phyloP scores from a whole-genome alignment of 495 filamentous ascomycete species.

The Aspergillus conjunctus region DNA sequence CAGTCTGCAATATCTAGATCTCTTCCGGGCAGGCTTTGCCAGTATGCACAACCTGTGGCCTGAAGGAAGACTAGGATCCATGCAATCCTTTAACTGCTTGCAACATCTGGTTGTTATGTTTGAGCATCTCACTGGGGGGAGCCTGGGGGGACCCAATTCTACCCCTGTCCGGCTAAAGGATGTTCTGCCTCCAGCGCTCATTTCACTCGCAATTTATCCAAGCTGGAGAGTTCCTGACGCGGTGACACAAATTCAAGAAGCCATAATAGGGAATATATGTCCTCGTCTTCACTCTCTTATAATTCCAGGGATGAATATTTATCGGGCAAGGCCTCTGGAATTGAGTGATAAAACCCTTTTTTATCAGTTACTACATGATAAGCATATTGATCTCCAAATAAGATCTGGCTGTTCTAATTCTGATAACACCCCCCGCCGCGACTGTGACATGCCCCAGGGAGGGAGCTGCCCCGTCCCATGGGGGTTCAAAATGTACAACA shows the following conservation, averaged over 20 bases:
- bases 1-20: slow-evolving; percentile 1
- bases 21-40: background rate
- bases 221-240: background rate
- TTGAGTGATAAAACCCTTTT: background rate
- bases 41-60: background rate
- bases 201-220: background rate
- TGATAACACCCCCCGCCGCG: background rate
- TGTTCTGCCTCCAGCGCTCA: background rate
- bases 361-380: background rate
- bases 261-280: background rate
- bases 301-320: background rate
- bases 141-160: background rate
- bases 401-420: background rate
- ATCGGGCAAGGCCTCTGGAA: background rate
- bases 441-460: background rate
- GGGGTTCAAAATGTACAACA: background rate
- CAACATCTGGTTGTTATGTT: background rate
- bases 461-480: background rate
- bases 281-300: background rate
- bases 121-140: background rate
- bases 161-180: background rate
- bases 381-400: background rate
- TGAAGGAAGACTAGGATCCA: background rate
- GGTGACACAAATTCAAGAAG: background rate
- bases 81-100: background rate